Evolutionary conservation across 768 basidiomycete genomes (phyloP).

Genomic region (Lactifluus pinguis): DNA sequence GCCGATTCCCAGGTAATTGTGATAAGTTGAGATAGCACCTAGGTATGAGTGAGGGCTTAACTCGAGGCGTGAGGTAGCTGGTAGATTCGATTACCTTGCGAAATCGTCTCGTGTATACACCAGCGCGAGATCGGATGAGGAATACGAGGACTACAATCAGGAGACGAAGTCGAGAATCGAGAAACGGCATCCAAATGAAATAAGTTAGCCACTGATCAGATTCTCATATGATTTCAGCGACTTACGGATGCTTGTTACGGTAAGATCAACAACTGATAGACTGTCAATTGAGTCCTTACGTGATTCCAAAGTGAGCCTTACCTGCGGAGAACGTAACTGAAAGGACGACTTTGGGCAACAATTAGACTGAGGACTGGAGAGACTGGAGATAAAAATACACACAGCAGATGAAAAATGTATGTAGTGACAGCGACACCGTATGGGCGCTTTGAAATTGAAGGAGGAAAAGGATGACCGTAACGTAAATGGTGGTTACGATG

Average conservation of each 20-base stretch:
- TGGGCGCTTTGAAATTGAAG: neutral
- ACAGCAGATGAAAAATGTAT: slow-evolving; percentile 10
- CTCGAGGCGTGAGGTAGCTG: neutral
- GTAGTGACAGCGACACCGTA: neutral
- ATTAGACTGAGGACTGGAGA: neutral
- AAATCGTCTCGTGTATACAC: neutral
- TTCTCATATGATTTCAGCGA: neutral
- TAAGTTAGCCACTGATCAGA: neutral
- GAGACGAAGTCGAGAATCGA: neutral
- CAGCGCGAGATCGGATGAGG: slow-evolving; percentile 4
- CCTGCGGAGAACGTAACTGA: slow-evolving; percentile 3
- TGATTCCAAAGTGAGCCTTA: neutral
- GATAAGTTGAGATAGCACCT: slow-evolving; percentile 15
- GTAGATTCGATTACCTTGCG: neutral
- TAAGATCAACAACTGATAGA: neutral
- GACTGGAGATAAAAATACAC: neutral
- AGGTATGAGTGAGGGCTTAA: neutral
- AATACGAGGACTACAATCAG: slow-evolving; percentile 10
- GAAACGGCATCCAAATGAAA: neutral
- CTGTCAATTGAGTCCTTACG: neutral
- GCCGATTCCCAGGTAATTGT: slow-evolving; percentile 25
- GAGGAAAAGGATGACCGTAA: neutral
- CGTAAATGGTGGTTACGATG: neutral
- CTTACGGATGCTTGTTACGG: slow-evolving; percentile 13
- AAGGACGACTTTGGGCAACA: neutral